Conservation (phyloP, 2,329 filamentous ascomycete genomes). For the Colletotrichum lindemuthianum region DNA sequence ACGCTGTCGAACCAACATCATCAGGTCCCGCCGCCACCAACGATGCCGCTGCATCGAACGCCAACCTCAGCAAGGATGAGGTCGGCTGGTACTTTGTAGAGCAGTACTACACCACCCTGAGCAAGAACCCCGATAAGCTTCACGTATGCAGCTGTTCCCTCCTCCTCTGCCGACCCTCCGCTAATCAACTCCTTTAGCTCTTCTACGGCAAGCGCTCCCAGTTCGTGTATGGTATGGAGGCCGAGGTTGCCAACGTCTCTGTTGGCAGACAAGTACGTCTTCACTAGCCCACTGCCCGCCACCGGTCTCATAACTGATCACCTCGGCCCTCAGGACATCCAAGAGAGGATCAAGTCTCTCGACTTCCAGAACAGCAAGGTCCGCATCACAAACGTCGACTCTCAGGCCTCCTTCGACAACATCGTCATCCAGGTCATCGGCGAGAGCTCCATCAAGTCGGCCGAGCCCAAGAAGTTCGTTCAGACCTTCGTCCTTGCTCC, state of each 20-base stretch:
- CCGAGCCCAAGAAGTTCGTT: constrained; percentile 93
- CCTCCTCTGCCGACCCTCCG: constrained; percentile 3
- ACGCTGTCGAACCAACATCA: constrained; percentile 50
- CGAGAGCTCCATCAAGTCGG: constrained; percentile 93
- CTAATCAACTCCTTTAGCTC: constrained; percentile 59
- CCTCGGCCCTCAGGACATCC: constrained; percentile 73
- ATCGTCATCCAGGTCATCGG: constrained; percentile 99
- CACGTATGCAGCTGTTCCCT: constrained; percentile 64
- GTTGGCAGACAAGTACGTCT: constrained; percentile 84
- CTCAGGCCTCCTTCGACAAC: constrained; percentile 89
- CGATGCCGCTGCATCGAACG: constrained; percentile 48
- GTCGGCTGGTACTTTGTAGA: constrained; percentile 99
- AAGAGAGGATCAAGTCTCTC: constrained; percentile 91
- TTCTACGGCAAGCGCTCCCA: constrained; percentile 98
- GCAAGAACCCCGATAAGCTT: constrained; percentile 92
- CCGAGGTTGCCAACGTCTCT: constrained; percentile 85
- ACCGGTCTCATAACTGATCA: constrained; percentile 33
- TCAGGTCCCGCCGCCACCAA: constrained; percentile 48
- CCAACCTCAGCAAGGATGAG: constrained; percentile 81
- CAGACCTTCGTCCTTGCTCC: constrained; percentile 98
- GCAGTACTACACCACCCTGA: constrained; percentile 98
- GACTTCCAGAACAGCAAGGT: constrained; percentile 99
- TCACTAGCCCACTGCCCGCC: background rate
- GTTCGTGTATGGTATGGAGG: constrained; percentile 91
- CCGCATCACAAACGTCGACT: constrained; percentile 96